These are phyloP conservation scores for Calocybe gangraenosa DNA, from an alignment of 768 basidiomycete species.

Conservation along the genomic window DNA sequence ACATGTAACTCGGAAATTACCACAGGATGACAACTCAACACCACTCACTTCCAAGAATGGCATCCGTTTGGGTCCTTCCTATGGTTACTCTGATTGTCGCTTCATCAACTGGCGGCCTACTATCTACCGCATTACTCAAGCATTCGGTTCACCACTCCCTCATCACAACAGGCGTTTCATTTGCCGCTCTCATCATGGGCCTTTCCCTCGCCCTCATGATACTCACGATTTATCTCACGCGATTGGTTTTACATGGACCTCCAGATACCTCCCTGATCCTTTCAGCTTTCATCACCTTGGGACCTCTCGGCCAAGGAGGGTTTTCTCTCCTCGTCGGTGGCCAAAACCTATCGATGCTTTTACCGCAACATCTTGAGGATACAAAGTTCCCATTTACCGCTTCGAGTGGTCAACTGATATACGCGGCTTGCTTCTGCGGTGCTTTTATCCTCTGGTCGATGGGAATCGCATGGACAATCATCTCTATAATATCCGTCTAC, in stretches of 20 bases:
- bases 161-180: conserved; percentile 43
- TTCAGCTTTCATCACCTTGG: conserved; percentile 52
- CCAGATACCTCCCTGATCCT: conserved; percentile 35
- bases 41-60: conserved; percentile 42
- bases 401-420: conserved; percentile 36
- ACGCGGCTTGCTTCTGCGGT: conserved; percentile 39
- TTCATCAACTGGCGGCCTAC: conserved; percentile 49
- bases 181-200: conserved; percentile 27
- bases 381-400: conserved; percentile 23
- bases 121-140: conserved; percentile 37
- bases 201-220: conserved; percentile 51
- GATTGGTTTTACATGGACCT: conserved; percentile 44
- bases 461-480: conserved; percentile 46
- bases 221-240: conserved; percentile 47
- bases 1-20: neutral
- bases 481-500: conserved; percentile 38
- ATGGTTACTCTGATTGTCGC: conserved; percentile 58
- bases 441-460: conserved; percentile 52
- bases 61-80: conserved; percentile 59
- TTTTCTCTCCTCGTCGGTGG: conserved; percentile 44
- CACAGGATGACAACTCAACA: conserved; percentile 50
- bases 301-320: conserved; percentile 57
- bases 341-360: conserved; percentile 28
- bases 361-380: conserved; percentile 24
- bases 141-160: conserved; percentile 34